phyloP scores from a whole-genome alignment of 1,284 basidiomycete genomes.

The Ustilago tritici region DNA sequence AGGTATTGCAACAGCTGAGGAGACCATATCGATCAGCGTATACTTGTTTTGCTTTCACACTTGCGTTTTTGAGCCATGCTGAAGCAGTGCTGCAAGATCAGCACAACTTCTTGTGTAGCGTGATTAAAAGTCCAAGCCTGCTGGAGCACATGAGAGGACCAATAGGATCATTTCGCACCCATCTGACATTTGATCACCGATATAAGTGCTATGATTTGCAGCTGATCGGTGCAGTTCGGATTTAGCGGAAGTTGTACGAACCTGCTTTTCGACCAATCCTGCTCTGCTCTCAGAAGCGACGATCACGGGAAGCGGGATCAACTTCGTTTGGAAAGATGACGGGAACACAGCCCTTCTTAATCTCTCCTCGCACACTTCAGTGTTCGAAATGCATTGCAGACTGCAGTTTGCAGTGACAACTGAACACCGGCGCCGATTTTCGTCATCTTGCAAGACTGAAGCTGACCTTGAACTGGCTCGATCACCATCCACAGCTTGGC shows the following conservation, averaged over 20 bases:
- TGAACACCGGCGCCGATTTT: slow-evolving; percentile 6
- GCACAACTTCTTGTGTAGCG: neutral
- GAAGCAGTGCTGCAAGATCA: too few species aligned
- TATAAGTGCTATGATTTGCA: neutral
- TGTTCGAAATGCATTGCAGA: neutral
- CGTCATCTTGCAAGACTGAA: slow-evolving; percentile 14
- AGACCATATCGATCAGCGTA: too few species aligned
- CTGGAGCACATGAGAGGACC: too few species aligned
- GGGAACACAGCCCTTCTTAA: neutral
- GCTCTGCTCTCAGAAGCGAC: neutral
- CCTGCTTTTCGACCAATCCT: neutral
- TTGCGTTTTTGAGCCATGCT: too few species aligned
- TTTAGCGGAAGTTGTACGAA: slow-evolving; percentile 8
- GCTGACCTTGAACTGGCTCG: slow-evolving; percentile 3
- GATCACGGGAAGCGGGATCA: neutral
- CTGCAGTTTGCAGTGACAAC: slow-evolving; percentile 5
- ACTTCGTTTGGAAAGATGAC: neutral
- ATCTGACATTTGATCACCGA: neutral
- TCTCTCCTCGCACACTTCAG: neutral
- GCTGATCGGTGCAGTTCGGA: neutral
- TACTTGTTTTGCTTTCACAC: too few species aligned
- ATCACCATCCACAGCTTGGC: slow-evolving; percentile 1
- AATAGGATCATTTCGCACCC: too few species aligned
- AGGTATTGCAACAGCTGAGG: too few species aligned
- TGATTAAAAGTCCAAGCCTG: too few species aligned